Evolutionary conservation across 2,329 filamentous ascomycete species (phyloP).

Genomic region (Microdochium trichocladiopsis): DNA sequence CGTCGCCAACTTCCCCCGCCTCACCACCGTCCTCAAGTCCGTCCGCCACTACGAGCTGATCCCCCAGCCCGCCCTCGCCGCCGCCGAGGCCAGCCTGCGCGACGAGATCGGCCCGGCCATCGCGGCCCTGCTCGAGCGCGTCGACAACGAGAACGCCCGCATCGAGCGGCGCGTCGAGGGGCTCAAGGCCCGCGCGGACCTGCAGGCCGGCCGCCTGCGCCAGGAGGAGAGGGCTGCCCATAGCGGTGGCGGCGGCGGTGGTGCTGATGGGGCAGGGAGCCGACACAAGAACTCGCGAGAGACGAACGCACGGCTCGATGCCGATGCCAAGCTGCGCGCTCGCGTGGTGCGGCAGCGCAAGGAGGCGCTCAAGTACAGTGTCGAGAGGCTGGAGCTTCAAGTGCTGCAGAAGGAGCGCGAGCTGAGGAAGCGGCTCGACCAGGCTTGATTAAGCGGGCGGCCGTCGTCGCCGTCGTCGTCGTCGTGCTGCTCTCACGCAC

Average conservation of each 20-base stretch:
- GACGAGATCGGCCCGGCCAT: slow-evolving; percentile 89
- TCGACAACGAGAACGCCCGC: slow-evolving; percentile 77
- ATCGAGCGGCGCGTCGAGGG: slow-evolving; percentile 77
- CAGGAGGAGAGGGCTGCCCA: slow-evolving; percentile 17
- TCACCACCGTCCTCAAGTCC: slow-evolving; percentile 48
- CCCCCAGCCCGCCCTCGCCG: slow-evolving; percentile 72
- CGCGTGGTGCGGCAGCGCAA: slow-evolving; percentile 70
- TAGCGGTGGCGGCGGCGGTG: background rate
- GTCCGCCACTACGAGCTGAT: slow-evolving; percentile 83
- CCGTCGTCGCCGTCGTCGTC: too few relatives aligned
- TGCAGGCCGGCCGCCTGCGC: slow-evolving; percentile 66
- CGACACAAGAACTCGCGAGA: slow-evolving; percentile 2
- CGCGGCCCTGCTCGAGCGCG: slow-evolving; percentile 67
- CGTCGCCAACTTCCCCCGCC: slow-evolving; percentile 50
- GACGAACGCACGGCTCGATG: slow-evolving; percentile 35
- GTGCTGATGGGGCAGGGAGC: too few relatives aligned
- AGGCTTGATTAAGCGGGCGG: slow-evolving; percentile 11
- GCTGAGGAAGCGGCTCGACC: slow-evolving; percentile 42
- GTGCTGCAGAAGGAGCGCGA: slow-evolving; percentile 68
- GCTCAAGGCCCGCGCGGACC: slow-evolving; percentile 72
- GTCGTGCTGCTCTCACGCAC: too few relatives aligned
- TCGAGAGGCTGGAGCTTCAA: slow-evolving; percentile 79
- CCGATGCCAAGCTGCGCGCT: slow-evolving; percentile 41
- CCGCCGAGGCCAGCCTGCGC: slow-evolving; percentile 76
- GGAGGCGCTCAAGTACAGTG: slow-evolving; percentile 78